Conservation (phyloP, 768 basidiomycete species). For the Cystobasidium onofrii region DNA sequence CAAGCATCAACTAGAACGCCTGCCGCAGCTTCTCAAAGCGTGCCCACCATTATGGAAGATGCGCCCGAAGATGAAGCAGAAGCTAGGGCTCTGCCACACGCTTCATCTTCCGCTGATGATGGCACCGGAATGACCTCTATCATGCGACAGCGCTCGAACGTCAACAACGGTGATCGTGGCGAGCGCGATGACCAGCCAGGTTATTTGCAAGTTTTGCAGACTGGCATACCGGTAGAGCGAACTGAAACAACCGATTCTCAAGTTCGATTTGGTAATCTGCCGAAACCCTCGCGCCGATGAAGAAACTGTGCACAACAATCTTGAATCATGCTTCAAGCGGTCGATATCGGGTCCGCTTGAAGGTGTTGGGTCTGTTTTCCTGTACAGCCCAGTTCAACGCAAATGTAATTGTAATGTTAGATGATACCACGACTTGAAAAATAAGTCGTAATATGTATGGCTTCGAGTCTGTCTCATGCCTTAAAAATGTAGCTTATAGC, state of each 20-base stretch:
- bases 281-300: not conserved
- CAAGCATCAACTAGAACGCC: not conserved
- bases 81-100: not conserved
- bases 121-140: not conserved
- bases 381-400: no score
- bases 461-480: no score
- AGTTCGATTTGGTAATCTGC: slow-evolving; percentile 16
- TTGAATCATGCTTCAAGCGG: no score
- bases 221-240: slow-evolving; percentile 19
- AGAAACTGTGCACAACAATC: no score
- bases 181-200: not conserved
- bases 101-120: not conserved
- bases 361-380: no score
- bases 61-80: not conserved
- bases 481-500: not conserved
- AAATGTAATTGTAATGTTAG: no score
- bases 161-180: not conserved
- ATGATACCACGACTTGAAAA: no score
- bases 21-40: not conserved
- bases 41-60: not conserved
- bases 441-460: no score
- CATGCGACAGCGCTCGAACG: not conserved
- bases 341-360: no score
- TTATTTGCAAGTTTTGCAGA: not conserved
- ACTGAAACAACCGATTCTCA: slow-evolving; percentile 27